Evolutionary conservation across 139 green algal species (phyloP).

Genomic region (Mychonastes homosphaera): DNA sequence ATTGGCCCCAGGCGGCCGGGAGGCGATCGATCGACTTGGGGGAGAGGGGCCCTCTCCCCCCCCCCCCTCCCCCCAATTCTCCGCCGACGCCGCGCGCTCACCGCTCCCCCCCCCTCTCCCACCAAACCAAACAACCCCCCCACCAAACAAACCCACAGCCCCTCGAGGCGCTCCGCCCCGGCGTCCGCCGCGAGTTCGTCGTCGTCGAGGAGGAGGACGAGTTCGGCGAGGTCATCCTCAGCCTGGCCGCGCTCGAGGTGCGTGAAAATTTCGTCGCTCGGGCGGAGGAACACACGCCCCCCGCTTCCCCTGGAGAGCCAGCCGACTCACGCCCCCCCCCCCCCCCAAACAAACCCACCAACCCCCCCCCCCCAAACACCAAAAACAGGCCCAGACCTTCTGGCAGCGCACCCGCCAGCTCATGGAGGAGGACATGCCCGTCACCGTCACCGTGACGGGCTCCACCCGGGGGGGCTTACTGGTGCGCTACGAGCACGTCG

Average conservation of each 20-base stretch:
- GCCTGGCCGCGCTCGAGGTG: constrained; percentile 68
- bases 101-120: too few species aligned
- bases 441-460: constrained; percentile 55
- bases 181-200: constrained; percentile 73
- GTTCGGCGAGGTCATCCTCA: constrained; percentile 64
- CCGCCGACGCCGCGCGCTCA: too few species aligned
- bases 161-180: constrained; percentile 52
- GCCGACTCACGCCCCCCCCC: too few species aligned
- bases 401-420: constrained; percentile 66
- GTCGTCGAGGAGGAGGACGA: constrained; percentile 64
- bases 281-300: background rate
- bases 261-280: background rate
- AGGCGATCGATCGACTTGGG: too few species aligned
- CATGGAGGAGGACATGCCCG: constrained; percentile 71
- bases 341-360: too few species aligned
- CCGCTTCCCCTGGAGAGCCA: background rate
- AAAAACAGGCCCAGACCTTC: constrained; percentile 38
- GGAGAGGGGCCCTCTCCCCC: too few species aligned
- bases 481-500: constrained; percentile 58
- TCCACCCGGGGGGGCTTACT: constrained; percentile 73
- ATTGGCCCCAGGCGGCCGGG: too few species aligned
- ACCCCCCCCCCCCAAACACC: too few species aligned
- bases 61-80: too few species aligned
- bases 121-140: too few species aligned
- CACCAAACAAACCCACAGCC: too few species aligned